Percentiles rank a stretch among this genome's conserved stretches.
Conservation (phyloP, 2,329 filamentous ascomycete species). For the Fusarium chuoi region DNA sequence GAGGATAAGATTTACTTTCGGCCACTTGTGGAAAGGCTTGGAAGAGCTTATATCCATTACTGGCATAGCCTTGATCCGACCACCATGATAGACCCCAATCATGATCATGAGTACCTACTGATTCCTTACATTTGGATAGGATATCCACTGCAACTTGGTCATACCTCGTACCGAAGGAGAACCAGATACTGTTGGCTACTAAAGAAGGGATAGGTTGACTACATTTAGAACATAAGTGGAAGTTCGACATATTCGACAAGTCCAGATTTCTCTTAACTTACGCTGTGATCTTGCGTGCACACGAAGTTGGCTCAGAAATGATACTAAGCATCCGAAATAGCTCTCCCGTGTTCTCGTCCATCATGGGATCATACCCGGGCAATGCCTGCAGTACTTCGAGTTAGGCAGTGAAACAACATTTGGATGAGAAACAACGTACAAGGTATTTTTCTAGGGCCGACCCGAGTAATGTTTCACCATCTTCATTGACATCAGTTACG, state of each 20-base stretch:
- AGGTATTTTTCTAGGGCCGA: too few relatives aligned
- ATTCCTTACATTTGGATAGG: rapidly evolving
- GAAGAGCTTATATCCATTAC: background rate
- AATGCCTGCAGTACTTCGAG: too few relatives aligned
- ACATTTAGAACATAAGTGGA: too few relatives aligned
- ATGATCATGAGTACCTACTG: background rate
- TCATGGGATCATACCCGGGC: too few relatives aligned
- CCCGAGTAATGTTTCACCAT: too few relatives aligned
- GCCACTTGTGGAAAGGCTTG: background rate
- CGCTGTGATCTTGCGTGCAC: background rate
- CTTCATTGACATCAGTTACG: rapidly evolving
- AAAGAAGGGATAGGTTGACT: background rate
- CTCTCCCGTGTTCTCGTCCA: background rate
- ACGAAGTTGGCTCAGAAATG: rapidly evolving
- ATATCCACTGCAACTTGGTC: rapidly evolving
- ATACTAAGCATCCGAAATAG: background rate
- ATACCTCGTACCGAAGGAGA: rapidly evolving
- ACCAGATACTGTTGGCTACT: background rate
- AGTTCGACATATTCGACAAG: too few relatives aligned
- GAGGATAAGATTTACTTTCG: background rate
- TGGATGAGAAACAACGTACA: too few relatives aligned
- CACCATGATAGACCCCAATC: background rate
- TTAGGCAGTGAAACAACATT: too few relatives aligned
- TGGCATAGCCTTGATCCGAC: too few relatives aligned
- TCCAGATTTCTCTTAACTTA: too few relatives aligned